Conservation (phyloP, 768 basidiomycete genomes). For the Auriscalpium vulgare region DNA sequence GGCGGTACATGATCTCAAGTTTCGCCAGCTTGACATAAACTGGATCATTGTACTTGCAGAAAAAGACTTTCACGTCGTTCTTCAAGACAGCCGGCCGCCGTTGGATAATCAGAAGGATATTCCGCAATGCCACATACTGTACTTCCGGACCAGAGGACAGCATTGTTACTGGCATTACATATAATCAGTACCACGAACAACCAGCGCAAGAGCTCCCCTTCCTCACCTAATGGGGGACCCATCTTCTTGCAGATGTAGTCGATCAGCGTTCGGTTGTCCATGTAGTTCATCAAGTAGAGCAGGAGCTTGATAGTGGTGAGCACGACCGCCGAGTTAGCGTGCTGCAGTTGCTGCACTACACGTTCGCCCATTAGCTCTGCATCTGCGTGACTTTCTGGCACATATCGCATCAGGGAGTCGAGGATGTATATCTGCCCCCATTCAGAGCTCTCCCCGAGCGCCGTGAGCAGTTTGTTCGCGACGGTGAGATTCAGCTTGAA, state of each 20-base stretch:
- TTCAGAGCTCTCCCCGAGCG: constrained; percentile 96
- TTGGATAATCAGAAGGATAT: constrained; percentile 96
- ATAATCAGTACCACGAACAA: neutral
- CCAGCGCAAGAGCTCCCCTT: constrained; percentile 1
- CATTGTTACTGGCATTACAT: constrained; percentile 60
- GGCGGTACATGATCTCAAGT: constrained; percentile 96
- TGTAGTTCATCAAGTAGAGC: constrained; percentile 98
- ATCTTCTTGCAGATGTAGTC: constrained; percentile 94
- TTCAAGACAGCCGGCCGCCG: constrained; percentile 84
- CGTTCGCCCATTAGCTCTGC: constrained; percentile 96
- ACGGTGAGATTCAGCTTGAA: constrained; percentile 83
- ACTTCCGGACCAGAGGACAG: constrained; percentile 97
- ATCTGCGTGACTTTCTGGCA: constrained; percentile 82
- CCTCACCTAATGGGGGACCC: constrained; percentile 88
- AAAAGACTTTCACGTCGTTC: constrained; percentile 98
- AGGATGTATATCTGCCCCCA: constrained; percentile 99
- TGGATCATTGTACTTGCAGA: constrained; percentile 99
- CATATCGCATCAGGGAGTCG: constrained; percentile 87
- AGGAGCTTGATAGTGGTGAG: constrained; percentile 96
- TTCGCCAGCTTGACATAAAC: constrained; percentile 99
- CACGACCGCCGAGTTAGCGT: constrained; percentile 99
- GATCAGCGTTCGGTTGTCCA: constrained; percentile 80
- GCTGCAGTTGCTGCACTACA: constrained; percentile 86
- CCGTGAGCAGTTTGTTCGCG: constrained; percentile 84
- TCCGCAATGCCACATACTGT: constrained; percentile 94